These are phyloP conservation scores for Metschnikowia shivogae DNA, from an alignment of 805 yeast genomes.

Conservation along the genomic window DNA sequence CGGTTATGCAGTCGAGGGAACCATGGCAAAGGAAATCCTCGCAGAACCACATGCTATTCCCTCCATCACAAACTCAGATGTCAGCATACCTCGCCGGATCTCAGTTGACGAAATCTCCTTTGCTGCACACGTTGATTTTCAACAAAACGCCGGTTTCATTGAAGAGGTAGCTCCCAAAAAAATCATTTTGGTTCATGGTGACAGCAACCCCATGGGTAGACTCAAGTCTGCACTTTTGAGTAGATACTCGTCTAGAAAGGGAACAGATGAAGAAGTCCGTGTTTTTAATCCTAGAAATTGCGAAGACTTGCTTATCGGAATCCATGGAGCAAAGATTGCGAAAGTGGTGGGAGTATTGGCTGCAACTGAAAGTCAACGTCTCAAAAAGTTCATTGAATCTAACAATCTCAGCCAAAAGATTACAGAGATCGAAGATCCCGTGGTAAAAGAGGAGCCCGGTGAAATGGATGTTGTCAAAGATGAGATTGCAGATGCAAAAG, in stretches of 20 bases:
- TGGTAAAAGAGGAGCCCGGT: neutral
- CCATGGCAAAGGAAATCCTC: constrained; percentile 87
- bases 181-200: constrained; percentile 94
- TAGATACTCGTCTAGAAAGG: constrained; percentile 74
- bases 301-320: constrained; percentile 68
- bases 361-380: constrained; percentile 33
- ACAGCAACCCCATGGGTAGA: constrained; percentile 97
- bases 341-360: constrained; percentile 59
- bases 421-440: constrained; percentile 6
- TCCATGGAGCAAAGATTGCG: constrained; percentile 81
- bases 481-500: constrained; percentile 3
- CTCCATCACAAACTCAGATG: constrained; percentile 73
- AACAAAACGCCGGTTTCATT: constrained; percentile 87
- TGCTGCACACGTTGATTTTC: constrained; percentile 99
- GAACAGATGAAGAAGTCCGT: constrained; percentile 84
- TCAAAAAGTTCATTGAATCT: constrained; percentile 52
- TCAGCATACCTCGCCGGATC: constrained; percentile 80
- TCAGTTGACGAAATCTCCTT: constrained; percentile 91
- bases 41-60: constrained; percentile 91
- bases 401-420: constrained; percentile 42
- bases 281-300: constrained; percentile 93
- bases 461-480: constrained; percentile 31
- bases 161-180: constrained; percentile 81
- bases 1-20: constrained; percentile 98
- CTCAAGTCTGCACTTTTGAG: constrained; percentile 87